These are phyloP conservation scores for Triticum turgidum DNA, from an alignment of 176 grass and related monocot species.

Conservation along the genomic window DNA sequence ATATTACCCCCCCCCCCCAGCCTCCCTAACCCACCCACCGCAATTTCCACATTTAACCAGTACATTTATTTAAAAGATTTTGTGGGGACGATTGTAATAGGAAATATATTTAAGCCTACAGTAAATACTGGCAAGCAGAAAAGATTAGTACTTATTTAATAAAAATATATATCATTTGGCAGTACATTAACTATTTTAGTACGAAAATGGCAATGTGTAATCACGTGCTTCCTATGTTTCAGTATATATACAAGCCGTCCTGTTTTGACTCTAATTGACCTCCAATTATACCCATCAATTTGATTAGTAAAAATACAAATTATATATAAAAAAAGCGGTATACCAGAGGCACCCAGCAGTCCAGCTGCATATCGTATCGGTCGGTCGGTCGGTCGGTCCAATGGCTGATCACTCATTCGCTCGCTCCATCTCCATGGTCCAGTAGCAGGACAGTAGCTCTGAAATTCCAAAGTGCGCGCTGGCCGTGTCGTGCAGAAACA, in stretches of 20 bases:
- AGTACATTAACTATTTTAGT: neutral
- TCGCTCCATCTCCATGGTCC: neutral
- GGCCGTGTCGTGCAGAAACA: neutral
- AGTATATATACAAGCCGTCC: neutral
- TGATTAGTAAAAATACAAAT: neutral
- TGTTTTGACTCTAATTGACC: neutral
- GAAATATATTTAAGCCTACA: neutral
- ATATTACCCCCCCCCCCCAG: neutral
- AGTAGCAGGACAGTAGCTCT: neutral
- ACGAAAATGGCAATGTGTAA: neutral
- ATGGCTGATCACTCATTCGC: neutral
- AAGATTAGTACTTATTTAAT: too few relatives aligned
- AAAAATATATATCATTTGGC: too few relatives aligned
- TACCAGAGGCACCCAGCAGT: neutral
- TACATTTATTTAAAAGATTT: neutral
- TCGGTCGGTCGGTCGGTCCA: neutral
- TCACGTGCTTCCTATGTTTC: neutral
- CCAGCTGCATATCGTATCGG: neutral
- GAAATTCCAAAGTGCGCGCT: neutral
- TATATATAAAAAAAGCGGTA: neutral
- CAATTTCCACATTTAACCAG: neutral
- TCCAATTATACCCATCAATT: neutral
- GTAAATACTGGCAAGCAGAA: too few relatives aligned
- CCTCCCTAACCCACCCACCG: too few relatives aligned
- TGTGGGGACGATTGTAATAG: neutral